Evolutionary conservation across 306 rosid genomes (phyloP), one percentile per base, ranked within the genome.

Genomic region (Citrullus mucosospermus): DNA sequence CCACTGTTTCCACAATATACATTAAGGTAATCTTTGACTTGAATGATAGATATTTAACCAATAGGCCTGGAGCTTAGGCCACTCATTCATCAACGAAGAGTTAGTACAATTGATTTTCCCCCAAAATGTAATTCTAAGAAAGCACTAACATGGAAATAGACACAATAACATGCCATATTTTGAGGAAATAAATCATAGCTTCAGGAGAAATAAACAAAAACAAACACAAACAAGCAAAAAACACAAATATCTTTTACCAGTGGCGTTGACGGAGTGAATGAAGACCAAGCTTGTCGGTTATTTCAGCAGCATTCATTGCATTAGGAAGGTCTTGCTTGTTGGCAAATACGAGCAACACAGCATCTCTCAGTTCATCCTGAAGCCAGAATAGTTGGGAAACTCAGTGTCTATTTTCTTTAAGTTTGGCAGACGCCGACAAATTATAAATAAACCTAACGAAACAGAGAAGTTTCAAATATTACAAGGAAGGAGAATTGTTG

Each of bases 231-330:
- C 34, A 57, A n/a, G 32, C 15, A 39, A 16, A 30, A 77, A 14
- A 34, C 28, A 34, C 2, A 63, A 75, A 79, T 38, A 28, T 9
- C 15, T 12, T 74, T 59, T 86, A 90, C 91, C 94, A 90, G 86
- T 88, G 94, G 84, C 94, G 94, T 59, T 90, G 91, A 79, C 90
- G 90, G 58, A 88, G 90, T 78, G 94, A 90, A 83, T 90, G 88
- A 82, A 90, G 90, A 55, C 90, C 94, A 63, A 90, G 93, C 85
- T 90, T 88, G 85, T 88, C 93, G 20, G 93, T 88, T 75, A 90
- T 87, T 86, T 90, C 91, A 56, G 93, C 93, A 84, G 93, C 93
- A 86, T 88, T 90, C 93, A 90, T 90, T 46, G 93, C 93, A 88
- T 88, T 88, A 8, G 93, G 93, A 82, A 90, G 91, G 88, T 90